Percentiles rank a stretch among this genome's conserved stretches.
These are phyloP conservation scores for Nakazawaea molendinolei DNA, from an alignment of 805 yeast genomes.

Conservation along the genomic window DNA sequence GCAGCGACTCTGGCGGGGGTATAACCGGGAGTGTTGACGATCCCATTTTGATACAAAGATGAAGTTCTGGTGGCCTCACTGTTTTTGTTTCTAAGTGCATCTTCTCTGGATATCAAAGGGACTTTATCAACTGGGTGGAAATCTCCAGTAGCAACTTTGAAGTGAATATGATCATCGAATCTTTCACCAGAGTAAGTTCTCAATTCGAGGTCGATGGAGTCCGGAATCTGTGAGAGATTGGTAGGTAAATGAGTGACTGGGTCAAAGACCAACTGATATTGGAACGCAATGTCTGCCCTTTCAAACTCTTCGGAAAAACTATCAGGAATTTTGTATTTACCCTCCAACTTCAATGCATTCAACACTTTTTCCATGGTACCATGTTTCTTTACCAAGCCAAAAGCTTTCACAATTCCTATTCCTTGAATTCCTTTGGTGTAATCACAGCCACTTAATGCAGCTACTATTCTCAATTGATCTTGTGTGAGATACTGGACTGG, in stretches of 20 bases:
- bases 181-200: slow-evolving; percentile 40
- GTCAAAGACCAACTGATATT: slow-evolving; percentile 78
- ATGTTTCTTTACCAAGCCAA: slow-evolving; percentile 46
- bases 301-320: slow-evolving; percentile 53
- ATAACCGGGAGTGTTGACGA: neutral
- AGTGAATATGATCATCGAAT: slow-evolving; percentile 41
- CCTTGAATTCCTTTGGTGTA: slow-evolving; percentile 82
- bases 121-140: slow-evolving; percentile 58
- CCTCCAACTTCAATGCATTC: slow-evolving; percentile 51
- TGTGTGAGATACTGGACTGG: slow-evolving; percentile 44
- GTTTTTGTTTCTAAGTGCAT: slow-evolving; percentile 17
- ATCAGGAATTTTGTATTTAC: slow-evolving; percentile 47
- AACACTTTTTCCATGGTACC: slow-evolving; percentile 49
- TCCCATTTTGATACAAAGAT: slow-evolving; percentile 14
- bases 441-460: slow-evolving; percentile 94
- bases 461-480: slow-evolving; percentile 65
- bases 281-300: slow-evolving; percentile 73
- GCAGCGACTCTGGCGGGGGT: slow-evolving; percentile 7
- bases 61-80: slow-evolving; percentile 3
- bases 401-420: slow-evolving; percentile 76
- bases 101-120: slow-evolving; percentile 42
- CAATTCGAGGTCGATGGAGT: slow-evolving; percentile 25
- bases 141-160: slow-evolving; percentile 54
- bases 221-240: slow-evolving; percentile 54
- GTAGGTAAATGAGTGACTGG: slow-evolving; percentile 44